These are phyloP conservation scores for Aspergillus piperis DNA, from an alignment of 2,329 filamentous ascomycete species.

Conservation along the genomic window DNA sequence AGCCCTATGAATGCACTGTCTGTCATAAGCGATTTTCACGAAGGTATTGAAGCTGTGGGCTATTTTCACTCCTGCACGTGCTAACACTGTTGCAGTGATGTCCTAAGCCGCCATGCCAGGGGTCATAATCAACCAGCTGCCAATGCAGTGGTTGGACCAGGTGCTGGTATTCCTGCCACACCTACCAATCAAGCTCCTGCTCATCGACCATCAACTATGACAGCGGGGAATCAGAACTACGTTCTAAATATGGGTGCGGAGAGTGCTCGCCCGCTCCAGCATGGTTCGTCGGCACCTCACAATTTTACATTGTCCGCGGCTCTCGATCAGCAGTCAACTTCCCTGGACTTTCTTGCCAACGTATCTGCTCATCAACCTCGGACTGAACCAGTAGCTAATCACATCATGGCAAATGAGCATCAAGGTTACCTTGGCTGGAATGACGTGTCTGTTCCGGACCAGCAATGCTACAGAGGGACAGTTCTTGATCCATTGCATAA, in stretches of 20 bases:
- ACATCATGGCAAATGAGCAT: conserved; percentile 33
- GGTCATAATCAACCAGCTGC: conserved; percentile 43
- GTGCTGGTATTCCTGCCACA: conserved; percentile 31
- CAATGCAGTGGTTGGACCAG: conserved; percentile 18
- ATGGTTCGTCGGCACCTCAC: conserved; percentile 22
- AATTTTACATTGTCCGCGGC: conserved; percentile 33
- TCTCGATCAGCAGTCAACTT: conserved; percentile 35
- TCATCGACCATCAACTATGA: conserved; percentile 27
- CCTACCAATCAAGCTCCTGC: conserved; percentile 25
- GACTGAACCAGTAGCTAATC: conserved; percentile 28
- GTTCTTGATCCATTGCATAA: conserved; percentile 31
- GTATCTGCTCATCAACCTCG: conserved; percentile 38
- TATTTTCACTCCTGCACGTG: conserved; percentile 2
- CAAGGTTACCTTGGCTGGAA: conserved; percentile 37
- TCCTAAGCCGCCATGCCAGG: conserved; percentile 55
- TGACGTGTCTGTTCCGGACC: conserved; percentile 26
- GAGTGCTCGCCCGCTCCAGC: conserved; percentile 20
- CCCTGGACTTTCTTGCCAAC: conserved; percentile 44
- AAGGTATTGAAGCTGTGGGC: conserved; percentile 41
- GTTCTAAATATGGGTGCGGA: conserved; percentile 18
- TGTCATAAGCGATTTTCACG: conserved; percentile 58
- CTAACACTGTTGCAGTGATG: conserved; percentile 41
- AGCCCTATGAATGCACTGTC: conserved; percentile 55
- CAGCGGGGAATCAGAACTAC: conserved; percentile 20
- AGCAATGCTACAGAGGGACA: conserved; percentile 22